A percentile compares a stretch with the other conserved stretches of the same genome.
These are phyloP conservation scores for Colletotrichum spinosum DNA, from an alignment of 2,329 filamentous ascomycete genomes.

Conservation along the genomic window DNA sequence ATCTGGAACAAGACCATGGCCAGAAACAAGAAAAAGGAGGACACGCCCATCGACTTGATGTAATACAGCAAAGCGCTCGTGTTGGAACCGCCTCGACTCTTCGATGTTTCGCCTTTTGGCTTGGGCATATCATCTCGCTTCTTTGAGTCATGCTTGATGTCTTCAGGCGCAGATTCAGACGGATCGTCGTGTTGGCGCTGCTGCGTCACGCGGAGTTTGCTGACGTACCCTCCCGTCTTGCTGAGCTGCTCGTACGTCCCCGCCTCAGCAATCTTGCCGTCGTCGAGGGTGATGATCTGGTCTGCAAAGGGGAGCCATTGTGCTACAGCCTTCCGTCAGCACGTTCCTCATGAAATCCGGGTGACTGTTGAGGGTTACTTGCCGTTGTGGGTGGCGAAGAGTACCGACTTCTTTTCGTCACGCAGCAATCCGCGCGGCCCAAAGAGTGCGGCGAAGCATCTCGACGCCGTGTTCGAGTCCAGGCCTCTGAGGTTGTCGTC, in stretches of 20 bases:
- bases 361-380: background rate
- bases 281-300: conserved; percentile 17
- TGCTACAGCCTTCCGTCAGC: background rate
- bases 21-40: conserved; percentile 13
- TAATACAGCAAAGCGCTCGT: conserved; percentile 24
- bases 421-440: conserved; percentile 42
- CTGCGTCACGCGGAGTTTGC: conserved; percentile 4
- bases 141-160: background rate
- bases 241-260: conserved; percentile 16
- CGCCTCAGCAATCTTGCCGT: conserved; percentile 14
- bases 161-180: background rate
- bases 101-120: background rate
- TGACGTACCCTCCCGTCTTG: conserved; percentile 16
- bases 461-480: conserved; percentile 20
- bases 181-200: background rate
- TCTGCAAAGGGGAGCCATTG: conserved; percentile 25
- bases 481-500: conserved; percentile 31
- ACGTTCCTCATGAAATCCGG: background rate
- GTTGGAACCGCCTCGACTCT: background rate
- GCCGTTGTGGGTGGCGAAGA: conserved; percentile 54
- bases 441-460: conserved; percentile 20
- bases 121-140: background rate
- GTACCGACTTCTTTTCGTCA: conserved; percentile 48
- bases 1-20: conserved; percentile 15
- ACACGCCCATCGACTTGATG: conserved; percentile 17